phyloP scores from a whole-genome alignment of 1,284 basidiomycete genomes.

The Erythrobasidium hasegawianum region DNA sequence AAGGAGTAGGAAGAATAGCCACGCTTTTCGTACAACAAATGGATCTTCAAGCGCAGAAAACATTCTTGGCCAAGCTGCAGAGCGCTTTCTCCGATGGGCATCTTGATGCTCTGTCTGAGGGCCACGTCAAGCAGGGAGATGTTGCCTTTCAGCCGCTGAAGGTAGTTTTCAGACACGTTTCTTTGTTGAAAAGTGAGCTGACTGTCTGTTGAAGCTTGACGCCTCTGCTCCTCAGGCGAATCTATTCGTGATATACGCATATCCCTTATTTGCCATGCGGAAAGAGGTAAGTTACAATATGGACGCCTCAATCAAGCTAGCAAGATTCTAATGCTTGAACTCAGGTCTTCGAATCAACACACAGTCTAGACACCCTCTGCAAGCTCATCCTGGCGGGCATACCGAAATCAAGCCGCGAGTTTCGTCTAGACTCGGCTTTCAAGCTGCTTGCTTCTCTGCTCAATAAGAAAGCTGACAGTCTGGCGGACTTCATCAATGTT shows the following conservation, averaged over 20 bases:
- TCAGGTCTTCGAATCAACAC: slow-evolving; percentile 11
- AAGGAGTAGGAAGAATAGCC: slow-evolving; percentile 62
- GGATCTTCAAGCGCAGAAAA: slow-evolving; percentile 53
- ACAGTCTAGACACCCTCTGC: slow-evolving; percentile 8
- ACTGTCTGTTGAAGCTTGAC: slow-evolving; percentile 50
- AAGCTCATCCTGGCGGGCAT: neutral
- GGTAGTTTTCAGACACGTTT: neutral
- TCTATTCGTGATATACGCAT: slow-evolving; percentile 63
- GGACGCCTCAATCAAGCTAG: slow-evolving; percentile 26
- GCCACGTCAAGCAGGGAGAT: neutral
- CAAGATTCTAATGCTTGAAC: neutral
- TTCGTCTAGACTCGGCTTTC: slow-evolving; percentile 61
- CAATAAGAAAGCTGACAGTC: slow-evolving; percentile 67
- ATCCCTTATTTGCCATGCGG: slow-evolving; percentile 60
- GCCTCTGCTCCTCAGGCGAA: slow-evolving; percentile 58
- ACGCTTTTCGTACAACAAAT: slow-evolving; percentile 65
- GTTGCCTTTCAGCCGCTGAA: neutral
- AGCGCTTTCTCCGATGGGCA: slow-evolving; percentile 61
- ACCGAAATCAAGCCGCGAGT: slow-evolving; percentile 51
- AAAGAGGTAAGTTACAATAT: slow-evolving; percentile 57
- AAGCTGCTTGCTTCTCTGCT: slow-evolving; percentile 65
- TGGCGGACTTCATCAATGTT: slow-evolving; percentile 53
- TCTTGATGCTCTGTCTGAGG: slow-evolving; percentile 48
- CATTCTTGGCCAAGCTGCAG: slow-evolving; percentile 48
- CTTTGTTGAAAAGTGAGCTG: neutral